These are phyloP conservation scores for Sonneratia caseolaris DNA, from an alignment of 345 rosid species.

Conservation along the genomic window DNA sequence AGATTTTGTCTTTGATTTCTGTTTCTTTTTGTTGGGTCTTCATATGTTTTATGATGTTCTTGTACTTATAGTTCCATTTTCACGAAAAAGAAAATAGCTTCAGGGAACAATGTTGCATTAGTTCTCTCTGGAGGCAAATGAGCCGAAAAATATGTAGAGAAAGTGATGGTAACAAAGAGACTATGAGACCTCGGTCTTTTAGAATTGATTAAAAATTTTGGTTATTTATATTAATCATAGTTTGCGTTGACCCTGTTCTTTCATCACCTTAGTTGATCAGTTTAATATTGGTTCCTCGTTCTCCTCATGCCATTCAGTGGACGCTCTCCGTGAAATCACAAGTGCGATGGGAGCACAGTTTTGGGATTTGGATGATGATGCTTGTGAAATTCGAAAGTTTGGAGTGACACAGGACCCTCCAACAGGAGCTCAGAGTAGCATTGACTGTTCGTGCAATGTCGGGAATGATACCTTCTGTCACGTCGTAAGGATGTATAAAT, in stretches of 20 bases:
- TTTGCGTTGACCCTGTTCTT: not conserved
- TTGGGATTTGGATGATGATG: conserved; percentile 41
- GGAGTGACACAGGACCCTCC: conserved; percentile 12
- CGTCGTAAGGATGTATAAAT: conserved; percentile 22
- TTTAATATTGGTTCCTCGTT: not conserved
- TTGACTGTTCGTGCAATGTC: conserved; percentile 23
- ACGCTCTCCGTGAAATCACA: conserved; percentile 37
- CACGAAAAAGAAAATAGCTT: no score
- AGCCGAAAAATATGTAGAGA: no score
- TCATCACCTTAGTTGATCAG: not conserved
- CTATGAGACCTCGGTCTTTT: no score
- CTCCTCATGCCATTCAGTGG: conserved; percentile 20
- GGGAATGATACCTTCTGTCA: conserved; percentile 29
- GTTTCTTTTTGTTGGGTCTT: no score
- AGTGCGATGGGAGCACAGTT: conserved; percentile 33
- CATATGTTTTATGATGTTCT: no score
- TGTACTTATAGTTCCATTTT: no score
- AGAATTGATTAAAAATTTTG: not conserved
- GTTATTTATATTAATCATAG: not conserved
- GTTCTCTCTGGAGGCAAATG: no score
- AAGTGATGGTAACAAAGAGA: no score
- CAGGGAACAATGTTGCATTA: no score
- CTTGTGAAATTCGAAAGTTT: conserved; percentile 23
- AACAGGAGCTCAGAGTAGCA: conserved; percentile 12
- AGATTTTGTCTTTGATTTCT: no score